These are phyloP conservation scores for Mycena venus DNA, from an alignment of 768 basidiomycete genomes.

Conservation along the genomic window DNA sequence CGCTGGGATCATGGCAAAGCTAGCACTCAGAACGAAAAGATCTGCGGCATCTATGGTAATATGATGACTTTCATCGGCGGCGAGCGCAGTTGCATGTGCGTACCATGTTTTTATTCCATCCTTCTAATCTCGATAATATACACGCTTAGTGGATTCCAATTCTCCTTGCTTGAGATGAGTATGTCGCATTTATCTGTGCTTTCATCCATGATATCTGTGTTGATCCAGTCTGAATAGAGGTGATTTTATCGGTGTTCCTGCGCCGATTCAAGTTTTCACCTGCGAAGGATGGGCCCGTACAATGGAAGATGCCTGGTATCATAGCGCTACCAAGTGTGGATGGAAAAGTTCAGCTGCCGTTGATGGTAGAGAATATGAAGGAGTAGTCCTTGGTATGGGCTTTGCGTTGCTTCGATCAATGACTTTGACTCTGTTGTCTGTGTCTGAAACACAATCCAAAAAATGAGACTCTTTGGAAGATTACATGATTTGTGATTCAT, in stretches of 20 bases:
- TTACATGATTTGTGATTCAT: too few relatives aligned
- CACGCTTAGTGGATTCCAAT: constrained; percentile 1
- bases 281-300: neutral
- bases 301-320: neutral
- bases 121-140: neutral
- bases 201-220: neutral
- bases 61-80: constrained; percentile 17
- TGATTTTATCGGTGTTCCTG: neutral
- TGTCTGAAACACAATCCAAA: too few relatives aligned
- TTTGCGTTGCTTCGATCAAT: too few relatives aligned
- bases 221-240: neutral
- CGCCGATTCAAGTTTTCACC: neutral
- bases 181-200: neutral
- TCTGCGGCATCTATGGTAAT: constrained; percentile 11
- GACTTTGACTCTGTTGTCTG: too few relatives aligned
- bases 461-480: too few relatives aligned
- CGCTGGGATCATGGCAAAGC: constrained; percentile 43
- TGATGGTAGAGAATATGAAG: neutral
- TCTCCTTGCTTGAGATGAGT: constrained; percentile 4
- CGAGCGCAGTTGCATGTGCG: constrained; percentile 7
- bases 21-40: neutral
- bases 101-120: neutral
- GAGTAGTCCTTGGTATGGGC: too few relatives aligned
- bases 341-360: neutral
- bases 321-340: neutral